Evolutionary conservation across 495 filamentous ascomycete species (phyloP).

Genomic region (Amniculicola lignicola): DNA sequence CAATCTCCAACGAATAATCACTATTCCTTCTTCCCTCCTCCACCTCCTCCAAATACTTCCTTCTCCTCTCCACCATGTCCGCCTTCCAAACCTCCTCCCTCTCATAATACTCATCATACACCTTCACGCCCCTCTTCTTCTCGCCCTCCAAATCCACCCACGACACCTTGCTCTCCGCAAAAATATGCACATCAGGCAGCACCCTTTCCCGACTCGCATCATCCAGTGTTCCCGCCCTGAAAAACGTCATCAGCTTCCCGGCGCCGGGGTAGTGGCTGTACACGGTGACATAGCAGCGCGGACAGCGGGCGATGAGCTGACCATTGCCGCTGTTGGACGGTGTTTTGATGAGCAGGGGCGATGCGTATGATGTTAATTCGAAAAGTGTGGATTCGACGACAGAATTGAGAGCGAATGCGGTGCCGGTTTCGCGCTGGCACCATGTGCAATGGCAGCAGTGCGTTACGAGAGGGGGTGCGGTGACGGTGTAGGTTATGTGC

Average conservation of each 20-base stretch:
- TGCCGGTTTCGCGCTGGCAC: slow-evolving; percentile 43
- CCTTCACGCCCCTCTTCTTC: slow-evolving; percentile 14
- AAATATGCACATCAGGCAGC: slow-evolving; percentile 32
- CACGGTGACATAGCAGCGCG: slow-evolving; percentile 21
- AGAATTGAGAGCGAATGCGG: slow-evolving; percentile 40
- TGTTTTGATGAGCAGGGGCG: slow-evolving; percentile 10
- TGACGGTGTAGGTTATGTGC: slow-evolving; percentile 26
- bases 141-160: slow-evolving; percentile 28
- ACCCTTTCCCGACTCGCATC: slow-evolving; percentile 4
- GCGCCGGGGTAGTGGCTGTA: slow-evolving; percentile 19
- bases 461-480: slow-evolving; percentile 15
- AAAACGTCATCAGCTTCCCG: slow-evolving; percentile 1
- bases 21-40: neutral
- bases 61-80: neutral
- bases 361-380: neutral
- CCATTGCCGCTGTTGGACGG: slow-evolving; percentile 14
- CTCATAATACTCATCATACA: slow-evolving; percentile 16
- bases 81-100: slow-evolving; percentile 19
- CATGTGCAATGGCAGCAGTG: slow-evolving; percentile 41
- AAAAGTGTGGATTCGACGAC: slow-evolving; percentile 26
- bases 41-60: neutral
- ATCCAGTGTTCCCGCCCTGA: slow-evolving; percentile 32
- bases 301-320: slow-evolving; percentile 29
- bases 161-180: slow-evolving; percentile 19
- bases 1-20: neutral